These are phyloP conservation scores for Dichotomopilus funicola DNA, from an alignment of 2,329 filamentous ascomycete genomes.

Conservation along the genomic window DNA sequence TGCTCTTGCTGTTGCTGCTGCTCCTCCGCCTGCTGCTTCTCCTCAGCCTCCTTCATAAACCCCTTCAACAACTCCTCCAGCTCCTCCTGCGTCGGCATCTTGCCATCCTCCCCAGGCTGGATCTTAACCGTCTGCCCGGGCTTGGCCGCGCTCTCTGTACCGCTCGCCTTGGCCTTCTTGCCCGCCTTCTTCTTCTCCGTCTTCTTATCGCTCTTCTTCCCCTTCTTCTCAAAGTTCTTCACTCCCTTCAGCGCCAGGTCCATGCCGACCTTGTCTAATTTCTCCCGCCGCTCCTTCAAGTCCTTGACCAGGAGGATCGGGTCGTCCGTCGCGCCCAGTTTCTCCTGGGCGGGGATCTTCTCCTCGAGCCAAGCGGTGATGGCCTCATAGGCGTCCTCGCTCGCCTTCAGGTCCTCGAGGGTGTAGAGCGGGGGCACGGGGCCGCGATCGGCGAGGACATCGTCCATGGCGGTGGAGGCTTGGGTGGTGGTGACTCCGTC, in stretches of 20 bases:
- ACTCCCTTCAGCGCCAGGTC: slow-evolving; percentile 66
- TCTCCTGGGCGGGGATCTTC: slow-evolving; percentile 63
- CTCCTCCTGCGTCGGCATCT: slow-evolving; percentile 37
- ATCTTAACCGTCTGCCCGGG: slow-evolving; percentile 34
- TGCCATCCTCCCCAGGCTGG: slow-evolving; percentile 35
- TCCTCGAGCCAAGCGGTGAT: slow-evolving; percentile 69
- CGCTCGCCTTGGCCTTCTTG: slow-evolving; percentile 28
- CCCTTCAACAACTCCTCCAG: slow-evolving; percentile 50
- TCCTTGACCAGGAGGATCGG: slow-evolving; percentile 70
- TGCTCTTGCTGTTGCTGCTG: slow-evolving; percentile 18
- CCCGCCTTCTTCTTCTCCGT: slow-evolving; percentile 21
- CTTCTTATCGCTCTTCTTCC: slow-evolving; percentile 28
- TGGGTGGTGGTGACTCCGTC: slow-evolving; percentile 31
- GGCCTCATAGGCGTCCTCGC: slow-evolving; percentile 56
- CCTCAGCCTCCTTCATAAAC: slow-evolving; percentile 29
- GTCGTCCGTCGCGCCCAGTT: slow-evolving; percentile 63
- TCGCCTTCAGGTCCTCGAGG: slow-evolving; percentile 60
- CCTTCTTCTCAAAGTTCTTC: slow-evolving; percentile 45
- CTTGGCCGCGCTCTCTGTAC: slow-evolving; percentile 23
- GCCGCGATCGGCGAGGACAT: slow-evolving; percentile 39
- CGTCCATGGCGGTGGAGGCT: slow-evolving; percentile 35
- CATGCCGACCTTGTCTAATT: slow-evolving; percentile 64
- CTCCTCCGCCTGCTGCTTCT: slow-evolving; percentile 16
- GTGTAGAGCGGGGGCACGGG: slow-evolving; percentile 63
- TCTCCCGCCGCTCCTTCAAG: slow-evolving; percentile 58